These are phyloP conservation scores for Aureobasidium mangrovei DNA, from an alignment of 2,329 filamentous ascomycete genomes.

Conservation along the genomic window DNA sequence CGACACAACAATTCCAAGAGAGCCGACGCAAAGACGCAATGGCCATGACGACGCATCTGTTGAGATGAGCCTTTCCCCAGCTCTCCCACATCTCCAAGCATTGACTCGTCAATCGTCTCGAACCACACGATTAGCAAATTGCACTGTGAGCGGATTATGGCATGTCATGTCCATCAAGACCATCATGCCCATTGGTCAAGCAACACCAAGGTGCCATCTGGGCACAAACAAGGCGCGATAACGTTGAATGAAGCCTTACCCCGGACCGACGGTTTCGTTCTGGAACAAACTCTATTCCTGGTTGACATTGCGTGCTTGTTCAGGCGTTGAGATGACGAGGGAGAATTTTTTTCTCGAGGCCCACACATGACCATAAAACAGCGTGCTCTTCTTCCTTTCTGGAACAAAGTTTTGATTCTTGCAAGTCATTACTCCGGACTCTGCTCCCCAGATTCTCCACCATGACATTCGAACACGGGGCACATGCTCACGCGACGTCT, in stretches of 20 bases:
- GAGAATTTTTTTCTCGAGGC: background rate
- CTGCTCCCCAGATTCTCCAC: background rate
- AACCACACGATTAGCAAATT: background rate
- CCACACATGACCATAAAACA: background rate
- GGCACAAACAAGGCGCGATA: background rate
- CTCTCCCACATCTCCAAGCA: background rate
- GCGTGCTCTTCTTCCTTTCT: background rate
- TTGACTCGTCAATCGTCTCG: background rate
- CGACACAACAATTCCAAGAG: too few relatives aligned
- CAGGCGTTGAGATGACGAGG: background rate
- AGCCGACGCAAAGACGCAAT: too few relatives aligned
- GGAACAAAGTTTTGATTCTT: background rate
- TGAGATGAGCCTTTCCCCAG: background rate
- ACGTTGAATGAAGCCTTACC: background rate
- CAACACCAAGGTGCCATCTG: too few relatives aligned
- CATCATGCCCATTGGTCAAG: too few relatives aligned
- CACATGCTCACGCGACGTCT: background rate
- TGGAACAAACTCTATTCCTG: constrained; percentile 9
- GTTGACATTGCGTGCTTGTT: constrained; percentile 6
- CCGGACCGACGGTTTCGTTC: background rate
- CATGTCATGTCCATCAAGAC: too few relatives aligned
- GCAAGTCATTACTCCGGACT: too few relatives aligned
- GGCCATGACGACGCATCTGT: background rate
- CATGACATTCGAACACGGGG: constrained; percentile 10
- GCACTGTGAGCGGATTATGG: too few relatives aligned